A percentile compares a stretch with the other conserved stretches of the same genome.
Evolutionary conservation across 208 protist genomes (phyloP).

Genomic region (Trypanosoma conorhini): DNA sequence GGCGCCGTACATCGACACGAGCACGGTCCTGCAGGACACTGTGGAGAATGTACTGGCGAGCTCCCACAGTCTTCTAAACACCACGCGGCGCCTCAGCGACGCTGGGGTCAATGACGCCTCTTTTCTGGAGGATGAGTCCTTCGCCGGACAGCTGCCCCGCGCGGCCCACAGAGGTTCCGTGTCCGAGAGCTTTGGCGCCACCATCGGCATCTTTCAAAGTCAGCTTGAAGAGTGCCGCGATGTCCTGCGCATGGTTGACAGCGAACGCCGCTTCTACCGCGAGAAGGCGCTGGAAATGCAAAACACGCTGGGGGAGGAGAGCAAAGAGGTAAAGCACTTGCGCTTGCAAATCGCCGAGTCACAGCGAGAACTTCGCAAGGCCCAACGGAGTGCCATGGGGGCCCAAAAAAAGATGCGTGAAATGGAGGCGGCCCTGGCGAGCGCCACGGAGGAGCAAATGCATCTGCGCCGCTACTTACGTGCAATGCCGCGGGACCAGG

Average conservation of each 20-base stretch:
- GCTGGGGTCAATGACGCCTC: too few relatives aligned
- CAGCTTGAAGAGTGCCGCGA: conserved; percentile 43
- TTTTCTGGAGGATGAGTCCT: too few relatives aligned
- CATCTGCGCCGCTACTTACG: conserved; percentile 54
- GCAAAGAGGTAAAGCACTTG: conserved; percentile 24
- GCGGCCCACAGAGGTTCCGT: too few relatives aligned
- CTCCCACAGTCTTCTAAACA: too few relatives aligned
- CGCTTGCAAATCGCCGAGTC: conserved; percentile 31
- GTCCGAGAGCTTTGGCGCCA: background rate
- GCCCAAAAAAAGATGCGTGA: conserved; percentile 22
- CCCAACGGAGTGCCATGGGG: conserved; percentile 23
- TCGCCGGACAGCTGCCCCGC: too few relatives aligned
- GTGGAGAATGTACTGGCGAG: too few relatives aligned
- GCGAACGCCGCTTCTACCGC: conserved; percentile 48
- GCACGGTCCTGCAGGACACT: too few relatives aligned
- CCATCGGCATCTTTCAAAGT: conserved; percentile 15
- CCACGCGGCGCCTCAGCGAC: too few relatives aligned
- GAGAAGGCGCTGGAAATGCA: conserved; percentile 31
- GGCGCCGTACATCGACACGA: too few relatives aligned
- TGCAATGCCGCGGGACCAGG: conserved; percentile 22
- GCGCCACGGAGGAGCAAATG: conserved; percentile 45
- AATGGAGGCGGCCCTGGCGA: conserved; percentile 28
- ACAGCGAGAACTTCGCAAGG: conserved; percentile 28
- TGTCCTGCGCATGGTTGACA: conserved; percentile 54
- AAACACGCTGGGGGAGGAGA: conserved; percentile 25